These are phyloP conservation scores for Arthroderma sp. DNA, from an alignment of 2,329 filamentous ascomycete genomes.

Conservation along the genomic window DNA sequence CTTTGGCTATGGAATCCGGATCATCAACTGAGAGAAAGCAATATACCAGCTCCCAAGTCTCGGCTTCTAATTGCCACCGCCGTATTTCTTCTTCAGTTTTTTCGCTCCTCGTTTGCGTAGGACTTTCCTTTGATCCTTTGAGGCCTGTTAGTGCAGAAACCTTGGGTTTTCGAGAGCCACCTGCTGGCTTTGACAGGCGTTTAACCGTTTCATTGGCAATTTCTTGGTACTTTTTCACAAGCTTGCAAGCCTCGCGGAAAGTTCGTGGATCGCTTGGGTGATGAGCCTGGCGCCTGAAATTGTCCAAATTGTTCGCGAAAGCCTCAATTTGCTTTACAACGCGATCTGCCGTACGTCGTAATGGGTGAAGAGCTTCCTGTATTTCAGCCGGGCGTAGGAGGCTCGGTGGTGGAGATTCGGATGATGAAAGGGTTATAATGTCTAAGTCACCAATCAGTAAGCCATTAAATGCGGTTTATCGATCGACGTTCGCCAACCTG, in stretches of 20 bases:
- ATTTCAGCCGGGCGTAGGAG: conserved; percentile 35
- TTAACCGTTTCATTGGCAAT: conserved; percentile 39
- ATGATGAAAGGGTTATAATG: conserved; percentile 9
- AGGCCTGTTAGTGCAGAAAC: not conserved
- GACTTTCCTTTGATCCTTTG: not conserved
- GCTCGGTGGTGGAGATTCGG: conserved; percentile 10
- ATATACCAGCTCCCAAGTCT: conserved; percentile 79
- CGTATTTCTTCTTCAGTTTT: conserved; percentile 35
- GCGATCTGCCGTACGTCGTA: conserved; percentile 52
- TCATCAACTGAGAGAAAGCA: conserved; percentile 62
- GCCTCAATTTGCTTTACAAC: conserved; percentile 72
- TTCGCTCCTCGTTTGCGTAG: conserved; percentile 12
- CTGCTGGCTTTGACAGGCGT: conserved; percentile 29
- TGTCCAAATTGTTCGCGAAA: conserved; percentile 72
- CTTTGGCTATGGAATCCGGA: conserved; percentile 29
- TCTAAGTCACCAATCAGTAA: conserved; percentile 3
- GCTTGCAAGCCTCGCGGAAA: conserved; percentile 52
- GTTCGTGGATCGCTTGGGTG: conserved; percentile 35
- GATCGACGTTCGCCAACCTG: not conserved
- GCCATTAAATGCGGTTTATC: not conserved
- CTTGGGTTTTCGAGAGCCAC: conserved; percentile 19
- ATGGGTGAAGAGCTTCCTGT: conserved; percentile 42
- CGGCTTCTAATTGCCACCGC: conserved; percentile 67
- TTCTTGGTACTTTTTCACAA: conserved; percentile 52
- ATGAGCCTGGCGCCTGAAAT: conserved; percentile 44